phyloP scores from a whole-genome alignment of 2,329 filamentous ascomycete genomes.

The Venturia aucupariae region DNA sequence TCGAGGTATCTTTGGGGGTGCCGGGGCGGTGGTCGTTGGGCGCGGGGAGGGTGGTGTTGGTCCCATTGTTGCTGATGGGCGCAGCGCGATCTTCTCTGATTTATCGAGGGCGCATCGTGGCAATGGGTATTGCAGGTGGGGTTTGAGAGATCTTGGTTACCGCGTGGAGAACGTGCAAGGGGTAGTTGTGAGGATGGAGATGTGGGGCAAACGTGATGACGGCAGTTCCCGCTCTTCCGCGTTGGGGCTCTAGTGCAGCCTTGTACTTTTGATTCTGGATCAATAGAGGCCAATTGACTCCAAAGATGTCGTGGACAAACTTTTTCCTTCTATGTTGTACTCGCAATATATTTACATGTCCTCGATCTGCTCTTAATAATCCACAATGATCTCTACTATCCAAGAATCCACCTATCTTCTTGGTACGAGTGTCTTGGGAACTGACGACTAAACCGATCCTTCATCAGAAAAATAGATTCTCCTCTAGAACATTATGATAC shows the following conservation, averaged over 20 bases:
- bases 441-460: no score
- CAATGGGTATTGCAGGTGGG: neutral
- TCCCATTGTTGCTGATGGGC: neutral
- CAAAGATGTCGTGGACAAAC: no score
- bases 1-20: conserved; percentile 23
- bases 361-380: no score
- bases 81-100: neutral
- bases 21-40: neutral
- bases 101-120: neutral
- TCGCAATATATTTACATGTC: no score
- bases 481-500: no score
- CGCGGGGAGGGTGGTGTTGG: neutral
- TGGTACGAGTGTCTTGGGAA: no score
- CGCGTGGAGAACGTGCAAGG: neutral
- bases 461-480: no score
- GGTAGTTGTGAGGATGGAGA: neutral
- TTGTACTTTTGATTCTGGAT: neutral
- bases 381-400: no score
- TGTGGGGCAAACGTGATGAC: neutral
- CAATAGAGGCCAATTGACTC: no score
- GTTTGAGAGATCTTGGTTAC: neutral
- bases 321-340: no score
- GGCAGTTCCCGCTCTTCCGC: neutral
- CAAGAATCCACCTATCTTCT: no score
- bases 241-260: neutral